Percentiles rank a stretch among this genome's conserved stretches.
These are phyloP conservation scores for Cutaneotrichosporon mucoides DNA, from an alignment of 1,284 basidiomycete species.

Conservation along the genomic window DNA sequence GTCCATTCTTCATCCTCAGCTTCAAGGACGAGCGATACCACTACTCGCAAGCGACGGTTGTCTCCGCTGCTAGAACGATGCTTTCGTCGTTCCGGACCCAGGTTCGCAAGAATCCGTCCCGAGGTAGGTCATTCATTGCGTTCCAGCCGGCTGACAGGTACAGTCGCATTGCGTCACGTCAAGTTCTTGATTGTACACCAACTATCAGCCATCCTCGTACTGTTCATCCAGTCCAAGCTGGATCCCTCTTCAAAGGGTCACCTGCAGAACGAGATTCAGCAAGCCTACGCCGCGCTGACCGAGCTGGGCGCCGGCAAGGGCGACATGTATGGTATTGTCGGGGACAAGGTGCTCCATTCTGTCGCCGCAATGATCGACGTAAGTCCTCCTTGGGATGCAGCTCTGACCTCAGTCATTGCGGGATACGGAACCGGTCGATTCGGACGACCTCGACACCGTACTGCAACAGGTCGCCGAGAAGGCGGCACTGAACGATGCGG, in stretches of 20 bases:
- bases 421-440: background rate
- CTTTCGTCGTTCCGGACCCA: background rate
- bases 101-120: background rate
- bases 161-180: background rate
- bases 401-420: background rate
- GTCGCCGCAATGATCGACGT: background rate
- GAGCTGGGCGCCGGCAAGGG: constrained; percentile 1
- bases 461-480: background rate
- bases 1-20: background rate
- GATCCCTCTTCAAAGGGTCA: background rate
- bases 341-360: background rate
- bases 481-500: background rate
- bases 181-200: background rate
- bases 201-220: background rate
- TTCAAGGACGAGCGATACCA: background rate
- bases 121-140: background rate
- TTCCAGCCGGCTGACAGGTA: background rate
- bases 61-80: background rate
- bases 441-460: background rate
- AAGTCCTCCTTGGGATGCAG: background rate
- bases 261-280: background rate
- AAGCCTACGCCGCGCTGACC: background rate
- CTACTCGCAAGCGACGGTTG: background rate
- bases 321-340: background rate
- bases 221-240: constrained; percentile 1